Percentiles rank a stretch among this genome's conserved stretches.
These are phyloP conservation scores for Calonectria fujianensis DNA, from an alignment of 2,329 filamentous ascomycete species.

Conservation along the genomic window DNA sequence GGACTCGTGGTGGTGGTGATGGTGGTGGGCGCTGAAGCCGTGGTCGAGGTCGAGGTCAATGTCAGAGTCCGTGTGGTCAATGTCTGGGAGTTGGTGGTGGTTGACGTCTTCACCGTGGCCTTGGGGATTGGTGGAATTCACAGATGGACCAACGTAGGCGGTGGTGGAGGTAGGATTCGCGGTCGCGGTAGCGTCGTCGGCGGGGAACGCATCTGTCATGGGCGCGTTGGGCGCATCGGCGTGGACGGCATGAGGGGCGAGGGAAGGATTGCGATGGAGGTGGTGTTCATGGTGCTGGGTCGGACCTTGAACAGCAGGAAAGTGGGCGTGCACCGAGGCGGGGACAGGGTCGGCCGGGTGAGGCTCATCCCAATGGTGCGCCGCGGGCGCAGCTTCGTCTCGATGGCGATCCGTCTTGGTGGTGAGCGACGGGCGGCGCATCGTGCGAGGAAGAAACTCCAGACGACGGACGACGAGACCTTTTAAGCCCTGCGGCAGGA, in stretches of 20 bases:
- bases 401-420: conserved; percentile 46
- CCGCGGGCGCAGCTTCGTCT: conserved; percentile 43
- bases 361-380: conserved; percentile 47
- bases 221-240: conserved; percentile 41
- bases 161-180: conserved; percentile 36
- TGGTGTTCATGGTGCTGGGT: conserved; percentile 38
- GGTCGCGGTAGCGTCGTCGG: conserved; percentile 34
- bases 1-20: conserved; percentile 37
- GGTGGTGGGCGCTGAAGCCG: conserved; percentile 34
- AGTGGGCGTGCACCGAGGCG: conserved; percentile 35
- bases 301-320: conserved; percentile 27
- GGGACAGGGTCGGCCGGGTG: conserved; percentile 39
- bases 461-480: conserved; percentile 39
- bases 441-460: conserved; percentile 46
- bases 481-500: conserved; percentile 45
- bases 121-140: conserved; percentile 25
- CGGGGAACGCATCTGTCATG: conserved; percentile 49
- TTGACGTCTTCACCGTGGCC: conserved; percentile 29
- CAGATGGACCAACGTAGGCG: conserved; percentile 28
- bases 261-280: conserved; percentile 25
- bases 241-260: conserved; percentile 38
- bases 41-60: conserved; percentile 25
- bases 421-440: conserved; percentile 49
- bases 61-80: conserved; percentile 27
- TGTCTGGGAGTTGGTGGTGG: conserved; percentile 29